A percentile compares a stretch with the other conserved stretches of the same genome.
Evolutionary conservation across 1,284 basidiomycete species (phyloP).

Genomic region (Sporisorium graminicola): DNA sequence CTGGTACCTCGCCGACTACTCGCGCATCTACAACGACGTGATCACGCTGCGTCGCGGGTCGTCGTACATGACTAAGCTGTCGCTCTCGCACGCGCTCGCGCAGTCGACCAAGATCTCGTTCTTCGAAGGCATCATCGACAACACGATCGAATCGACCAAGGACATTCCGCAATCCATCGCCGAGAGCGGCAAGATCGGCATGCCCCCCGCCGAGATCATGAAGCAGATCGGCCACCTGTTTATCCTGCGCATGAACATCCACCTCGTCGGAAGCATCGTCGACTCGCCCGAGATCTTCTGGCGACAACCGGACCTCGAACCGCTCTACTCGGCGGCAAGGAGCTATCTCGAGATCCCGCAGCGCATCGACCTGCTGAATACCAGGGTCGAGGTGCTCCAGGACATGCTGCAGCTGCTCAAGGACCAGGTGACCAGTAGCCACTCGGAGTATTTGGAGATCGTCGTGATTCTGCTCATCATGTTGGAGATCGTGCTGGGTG

Average conservation of each 20-base stretch:
- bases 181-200: conserved; percentile 88
- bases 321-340: conserved; percentile 87
- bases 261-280: conserved; percentile 92
- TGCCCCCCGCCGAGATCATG: conserved; percentile 85
- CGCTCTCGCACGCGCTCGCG: conserved; percentile 91
- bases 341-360: conserved; percentile 94
- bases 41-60: conserved; percentile 94
- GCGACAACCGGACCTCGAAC: conserved; percentile 85
- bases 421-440: conserved; percentile 90
- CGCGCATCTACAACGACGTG: conserved; percentile 94
- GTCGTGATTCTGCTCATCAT: conserved; percentile 93
- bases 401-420: conserved; percentile 96
- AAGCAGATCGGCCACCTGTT: conserved; percentile 92
- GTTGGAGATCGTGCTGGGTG: conserved; percentile 77
- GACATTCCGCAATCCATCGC: conserved; percentile 93
- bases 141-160: conserved; percentile 95
- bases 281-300: conserved; percentile 96
- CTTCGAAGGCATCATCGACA: conserved; percentile 86
- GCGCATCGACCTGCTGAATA: conserved; percentile 90
- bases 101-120: conserved; percentile 90
- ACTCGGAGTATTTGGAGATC: conserved; percentile 92
- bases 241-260: conserved; percentile 92
- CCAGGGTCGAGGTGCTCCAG: conserved; percentile 91
- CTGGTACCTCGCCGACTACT: conserved; percentile 94
- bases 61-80: conserved; percentile 96